phyloP scores from a whole-genome alignment of 2,329 filamentous ascomycete genomes.

The Annulohypoxylon truncatum region DNA sequence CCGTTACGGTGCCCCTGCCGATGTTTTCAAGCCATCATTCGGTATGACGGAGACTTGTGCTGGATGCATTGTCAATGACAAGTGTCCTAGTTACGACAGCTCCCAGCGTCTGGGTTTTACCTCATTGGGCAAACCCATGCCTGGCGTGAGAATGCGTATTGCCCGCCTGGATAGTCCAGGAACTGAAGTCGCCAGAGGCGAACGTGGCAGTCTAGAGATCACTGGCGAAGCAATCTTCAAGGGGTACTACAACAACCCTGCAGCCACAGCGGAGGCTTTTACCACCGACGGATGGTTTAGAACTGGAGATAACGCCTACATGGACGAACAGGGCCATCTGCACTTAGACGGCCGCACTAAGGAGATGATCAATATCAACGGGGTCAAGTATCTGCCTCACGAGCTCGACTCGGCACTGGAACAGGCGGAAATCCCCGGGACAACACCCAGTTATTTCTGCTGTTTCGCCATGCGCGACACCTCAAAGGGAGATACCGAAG shows the following conservation, averaged over 20 bases:
- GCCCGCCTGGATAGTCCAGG: conserved; percentile 30
- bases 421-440: conserved; percentile 44
- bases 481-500: conserved; percentile 51
- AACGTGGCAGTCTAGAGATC: conserved; percentile 69
- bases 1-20: conserved; percentile 47
- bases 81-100: conserved; percentile 57
- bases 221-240: conserved; percentile 71
- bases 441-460: conserved; percentile 48
- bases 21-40: conserved; percentile 57
- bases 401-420: conserved; percentile 57
- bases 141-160: conserved; percentile 52
- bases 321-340: conserved; percentile 54
- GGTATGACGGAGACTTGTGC: conserved; percentile 67
- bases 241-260: conserved; percentile 70
- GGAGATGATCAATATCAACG: conserved; percentile 61
- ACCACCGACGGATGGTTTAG: conserved; percentile 61
- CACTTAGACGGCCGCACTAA: conserved; percentile 55
- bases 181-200: conserved; percentile 33
- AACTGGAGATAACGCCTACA: conserved; percentile 54
- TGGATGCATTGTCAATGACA: conserved; percentile 57
- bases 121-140: conserved; percentile 54
- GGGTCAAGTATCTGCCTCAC: conserved; percentile 55
- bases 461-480: conserved; percentile 53
- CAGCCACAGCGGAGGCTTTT: conserved; percentile 68
- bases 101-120: conserved; percentile 47